A percentile compares a stretch with the other conserved stretches of the same genome.
Conservation (phyloP, 1,284 basidiomycete species). For the Ganoderma resinaceum region DNA sequence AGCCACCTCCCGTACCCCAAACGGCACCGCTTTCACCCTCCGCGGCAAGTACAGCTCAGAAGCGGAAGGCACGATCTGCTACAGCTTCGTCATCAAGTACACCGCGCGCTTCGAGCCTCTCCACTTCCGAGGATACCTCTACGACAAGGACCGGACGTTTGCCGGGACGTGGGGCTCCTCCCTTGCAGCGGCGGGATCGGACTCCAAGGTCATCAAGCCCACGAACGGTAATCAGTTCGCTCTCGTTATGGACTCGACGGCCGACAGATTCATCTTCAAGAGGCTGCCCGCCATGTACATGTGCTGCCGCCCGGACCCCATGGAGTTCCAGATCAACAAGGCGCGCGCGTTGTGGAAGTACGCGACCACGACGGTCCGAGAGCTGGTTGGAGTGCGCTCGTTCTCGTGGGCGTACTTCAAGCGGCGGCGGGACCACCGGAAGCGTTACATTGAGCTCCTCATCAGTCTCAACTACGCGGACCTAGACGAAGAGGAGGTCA, state of each 20-base stretch:
- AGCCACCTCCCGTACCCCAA: slow-evolving; percentile 10
- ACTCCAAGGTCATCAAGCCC: not conserved
- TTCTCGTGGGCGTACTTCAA: slow-evolving; percentile 19
- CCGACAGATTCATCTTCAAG: slow-evolving; percentile 21
- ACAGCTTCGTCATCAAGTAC: slow-evolving; percentile 13
- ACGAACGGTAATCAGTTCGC: slow-evolving; percentile 8
- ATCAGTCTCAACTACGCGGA: slow-evolving; percentile 15
- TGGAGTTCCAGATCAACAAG: slow-evolving; percentile 15
- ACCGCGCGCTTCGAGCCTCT: slow-evolving; percentile 17
- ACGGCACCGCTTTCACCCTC: slow-evolving; percentile 14
- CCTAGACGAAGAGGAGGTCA: slow-evolving; percentile 7
- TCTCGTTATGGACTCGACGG: not conserved
- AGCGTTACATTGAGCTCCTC: slow-evolving; percentile 16
- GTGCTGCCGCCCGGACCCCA: slow-evolving; percentile 20
- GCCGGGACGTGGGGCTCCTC: slow-evolving; percentile 19
- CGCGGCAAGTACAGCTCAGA: slow-evolving; percentile 7
- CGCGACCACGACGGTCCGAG: slow-evolving; percentile 18
- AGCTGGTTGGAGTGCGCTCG: slow-evolving; percentile 10
- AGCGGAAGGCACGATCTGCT: not conserved
- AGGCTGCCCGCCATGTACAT: slow-evolving; percentile 14
- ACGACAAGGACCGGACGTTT: slow-evolving; percentile 20
- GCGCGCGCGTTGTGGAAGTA: slow-evolving; percentile 26
- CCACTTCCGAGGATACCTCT: slow-evolving; percentile 18
- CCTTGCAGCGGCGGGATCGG: not conserved
- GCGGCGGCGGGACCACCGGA: slow-evolving; percentile 11